Percentiles rank a stretch among this genome's conserved stretches.
These are phyloP conservation scores for Diaporthe sp. DNA, from an alignment of 2,329 filamentous ascomycete genomes.

Conservation along the genomic window DNA sequence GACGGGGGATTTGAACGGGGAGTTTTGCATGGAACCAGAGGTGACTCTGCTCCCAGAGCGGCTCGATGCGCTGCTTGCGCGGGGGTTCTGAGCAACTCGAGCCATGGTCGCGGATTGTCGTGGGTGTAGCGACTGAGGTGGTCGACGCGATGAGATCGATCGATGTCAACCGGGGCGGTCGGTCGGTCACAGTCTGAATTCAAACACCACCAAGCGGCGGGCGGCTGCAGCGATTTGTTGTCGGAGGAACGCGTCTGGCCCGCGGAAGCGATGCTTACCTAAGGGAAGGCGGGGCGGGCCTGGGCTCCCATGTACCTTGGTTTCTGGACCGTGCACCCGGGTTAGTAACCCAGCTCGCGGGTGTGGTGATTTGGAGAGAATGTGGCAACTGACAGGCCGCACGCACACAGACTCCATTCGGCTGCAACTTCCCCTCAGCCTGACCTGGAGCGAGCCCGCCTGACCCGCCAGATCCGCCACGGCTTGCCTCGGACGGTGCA, in stretches of 20 bases:
- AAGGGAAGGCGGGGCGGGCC: constrained; percentile 3
- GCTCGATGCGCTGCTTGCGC: constrained; percentile 57
- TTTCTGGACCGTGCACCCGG: not conserved
- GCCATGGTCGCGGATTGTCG: constrained; percentile 60
- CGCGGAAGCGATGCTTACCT: not conserved
- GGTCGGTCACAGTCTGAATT: constrained; percentile 25
- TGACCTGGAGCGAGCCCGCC: constrained; percentile 21
- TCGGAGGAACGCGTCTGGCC: constrained; percentile 41
- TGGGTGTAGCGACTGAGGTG: constrained; percentile 40
- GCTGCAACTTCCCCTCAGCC: constrained; percentile 5
- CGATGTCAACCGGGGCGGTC: constrained; percentile 22
- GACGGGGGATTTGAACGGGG: constrained; percentile 70
- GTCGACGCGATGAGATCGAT: constrained; percentile 35
- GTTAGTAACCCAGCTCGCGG: not conserved
- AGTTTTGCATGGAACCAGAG: constrained; percentile 62
- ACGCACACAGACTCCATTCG: not conserved
- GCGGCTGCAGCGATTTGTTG: constrained; percentile 37
- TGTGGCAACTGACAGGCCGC: not conserved
- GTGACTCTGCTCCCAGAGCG: constrained; percentile 57
- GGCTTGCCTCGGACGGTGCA: not conserved
- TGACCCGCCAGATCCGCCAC: constrained; percentile 18
- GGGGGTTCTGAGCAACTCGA: constrained; percentile 69
- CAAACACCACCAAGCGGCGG: constrained; percentile 27
- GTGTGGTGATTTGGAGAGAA: constrained; percentile 3
- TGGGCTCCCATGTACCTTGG: not conserved